Conservation (phyloP, 805 yeast species). For the Ogataea wickerhamii region DNA sequence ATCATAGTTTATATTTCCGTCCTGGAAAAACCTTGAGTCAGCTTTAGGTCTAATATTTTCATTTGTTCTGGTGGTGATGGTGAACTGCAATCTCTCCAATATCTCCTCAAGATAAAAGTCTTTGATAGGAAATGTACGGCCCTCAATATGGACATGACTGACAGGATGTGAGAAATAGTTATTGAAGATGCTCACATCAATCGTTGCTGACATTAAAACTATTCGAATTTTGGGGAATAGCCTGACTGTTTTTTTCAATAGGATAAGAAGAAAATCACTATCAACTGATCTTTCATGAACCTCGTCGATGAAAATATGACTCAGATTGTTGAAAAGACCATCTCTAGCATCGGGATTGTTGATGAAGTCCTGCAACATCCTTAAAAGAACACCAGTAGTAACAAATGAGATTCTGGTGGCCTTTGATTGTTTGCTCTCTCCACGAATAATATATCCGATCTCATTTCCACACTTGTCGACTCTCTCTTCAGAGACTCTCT, state of each 20-base stretch:
- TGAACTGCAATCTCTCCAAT: slow-evolving; percentile 53
- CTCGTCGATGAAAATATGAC: slow-evolving; percentile 83
- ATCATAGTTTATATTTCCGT: slow-evolving; percentile 72
- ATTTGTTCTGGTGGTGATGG: slow-evolving; percentile 35
- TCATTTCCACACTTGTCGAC: slow-evolving; percentile 62
- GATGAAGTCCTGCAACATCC: slow-evolving; percentile 67
- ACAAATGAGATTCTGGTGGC: slow-evolving; percentile 78
- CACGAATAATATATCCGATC: slow-evolving; percentile 87
- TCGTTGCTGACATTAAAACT: slow-evolving; percentile 92
- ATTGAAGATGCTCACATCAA: slow-evolving; percentile 63
- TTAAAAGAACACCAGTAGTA: slow-evolving; percentile 86
- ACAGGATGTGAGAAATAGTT: slow-evolving; percentile 58
- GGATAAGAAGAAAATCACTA: slow-evolving; percentile 76
- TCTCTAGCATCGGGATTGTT: slow-evolving; percentile 25
- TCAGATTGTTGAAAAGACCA: slow-evolving; percentile 49
- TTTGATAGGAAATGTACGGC: slow-evolving; percentile 88
- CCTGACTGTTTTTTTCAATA: slow-evolving; percentile 59
- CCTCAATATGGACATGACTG: slow-evolving; percentile 75
- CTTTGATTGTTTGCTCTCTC: slow-evolving; percentile 66
- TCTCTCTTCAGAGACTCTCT: slow-evolving; percentile 85
- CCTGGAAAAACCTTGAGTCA: slow-evolving; percentile 59
- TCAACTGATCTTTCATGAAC: slow-evolving; percentile 96
- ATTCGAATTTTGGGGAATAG: slow-evolving; percentile 57
- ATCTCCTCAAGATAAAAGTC: slow-evolving; percentile 73
- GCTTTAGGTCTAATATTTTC: slow-evolving; percentile 53